phyloP scores from a whole-genome alignment of 73 alveolate species.

The Paramecium sonneborni region DNA sequence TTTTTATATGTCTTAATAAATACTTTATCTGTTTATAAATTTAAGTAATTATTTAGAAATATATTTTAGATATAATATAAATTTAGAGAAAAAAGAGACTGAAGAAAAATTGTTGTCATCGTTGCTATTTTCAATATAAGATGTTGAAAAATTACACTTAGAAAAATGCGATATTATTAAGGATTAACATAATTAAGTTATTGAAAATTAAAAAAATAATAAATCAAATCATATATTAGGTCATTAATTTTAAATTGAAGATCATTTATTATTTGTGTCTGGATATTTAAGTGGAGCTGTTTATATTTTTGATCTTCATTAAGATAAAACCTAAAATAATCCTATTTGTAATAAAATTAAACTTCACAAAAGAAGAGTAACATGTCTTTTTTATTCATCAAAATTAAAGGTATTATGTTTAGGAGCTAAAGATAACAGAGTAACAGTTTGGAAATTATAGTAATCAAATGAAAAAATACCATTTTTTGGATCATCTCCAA shows the following conservation, averaged over 20 bases:
- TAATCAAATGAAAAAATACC: not conserved
- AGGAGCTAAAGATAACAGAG: slow-evolving; percentile 29
- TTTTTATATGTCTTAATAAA: not conserved
- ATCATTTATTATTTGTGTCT: not conserved
- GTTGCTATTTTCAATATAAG: not conserved
- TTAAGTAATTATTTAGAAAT: not conserved
- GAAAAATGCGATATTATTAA: not conserved
- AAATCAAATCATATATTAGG: not conserved
- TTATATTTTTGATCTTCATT: not conserved
- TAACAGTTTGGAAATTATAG: slow-evolving; percentile 18
- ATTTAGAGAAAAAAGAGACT: not conserved
- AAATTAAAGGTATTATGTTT: not conserved
- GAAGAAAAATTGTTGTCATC: not conserved
- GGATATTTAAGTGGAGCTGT: slow-evolving; percentile 43
- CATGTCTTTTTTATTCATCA: not conserved
- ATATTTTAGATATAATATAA: not conserved
- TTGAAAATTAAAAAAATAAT: not conserved
- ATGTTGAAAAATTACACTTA: not conserved
- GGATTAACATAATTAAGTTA: not conserved
- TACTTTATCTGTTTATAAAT: not conserved
- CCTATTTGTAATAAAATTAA: not conserved
- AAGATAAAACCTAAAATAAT: not conserved
- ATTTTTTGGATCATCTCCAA: not conserved
- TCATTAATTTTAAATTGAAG: not conserved
- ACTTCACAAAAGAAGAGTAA: not conserved